Conservation (phyloP, 2,329 filamentous ascomycete genomes). For the Emmonsiellopsis sp. region DNA sequence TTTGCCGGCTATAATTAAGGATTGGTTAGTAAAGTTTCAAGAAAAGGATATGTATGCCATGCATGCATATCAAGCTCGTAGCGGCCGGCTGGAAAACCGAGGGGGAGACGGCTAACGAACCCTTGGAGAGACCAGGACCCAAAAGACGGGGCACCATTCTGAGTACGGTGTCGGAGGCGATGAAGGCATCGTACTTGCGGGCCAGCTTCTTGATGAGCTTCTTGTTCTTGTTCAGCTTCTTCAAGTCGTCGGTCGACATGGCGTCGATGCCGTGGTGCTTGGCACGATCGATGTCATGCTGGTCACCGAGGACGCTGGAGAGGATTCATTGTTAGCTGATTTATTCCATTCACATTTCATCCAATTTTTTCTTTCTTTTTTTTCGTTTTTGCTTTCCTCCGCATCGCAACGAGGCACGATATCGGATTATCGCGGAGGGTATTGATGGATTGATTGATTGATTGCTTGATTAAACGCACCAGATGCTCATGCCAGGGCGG, state of each 20-base stretch:
- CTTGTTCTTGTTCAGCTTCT: slow-evolving; percentile 99
- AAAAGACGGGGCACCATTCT: slow-evolving; percentile 99
- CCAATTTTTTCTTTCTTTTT: background rate
- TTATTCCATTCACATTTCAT: slow-evolving; percentile 4
- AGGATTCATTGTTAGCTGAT: slow-evolving; percentile 13
- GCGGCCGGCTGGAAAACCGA: too few species aligned
- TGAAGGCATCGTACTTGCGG: slow-evolving; percentile 99
- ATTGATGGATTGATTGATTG: background rate
- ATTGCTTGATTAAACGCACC: slow-evolving; percentile 37
- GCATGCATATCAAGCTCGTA: too few species aligned
- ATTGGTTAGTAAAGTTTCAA: slow-evolving; percentile 21
- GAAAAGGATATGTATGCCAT: background rate
- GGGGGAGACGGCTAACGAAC: slow-evolving; percentile 38
- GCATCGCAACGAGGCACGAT: too few species aligned
- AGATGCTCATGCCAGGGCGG: slow-evolving; percentile 83
- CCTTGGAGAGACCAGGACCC: slow-evolving; percentile 96
- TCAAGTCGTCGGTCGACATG: slow-evolving; percentile 97
- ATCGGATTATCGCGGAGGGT: background rate
- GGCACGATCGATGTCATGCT: slow-evolving; percentile 99
- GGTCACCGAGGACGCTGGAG: slow-evolving; percentile 67
- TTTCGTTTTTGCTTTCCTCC: background rate
- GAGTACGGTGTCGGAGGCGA: slow-evolving; percentile 94
- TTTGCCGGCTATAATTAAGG: slow-evolving; percentile 70
- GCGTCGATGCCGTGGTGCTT: slow-evolving; percentile 98
- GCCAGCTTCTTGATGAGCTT: slow-evolving; percentile 99